These are phyloP conservation scores for Dryas octopetala DNA, from an alignment of 306 rosid species.

Conservation along the genomic window DNA sequence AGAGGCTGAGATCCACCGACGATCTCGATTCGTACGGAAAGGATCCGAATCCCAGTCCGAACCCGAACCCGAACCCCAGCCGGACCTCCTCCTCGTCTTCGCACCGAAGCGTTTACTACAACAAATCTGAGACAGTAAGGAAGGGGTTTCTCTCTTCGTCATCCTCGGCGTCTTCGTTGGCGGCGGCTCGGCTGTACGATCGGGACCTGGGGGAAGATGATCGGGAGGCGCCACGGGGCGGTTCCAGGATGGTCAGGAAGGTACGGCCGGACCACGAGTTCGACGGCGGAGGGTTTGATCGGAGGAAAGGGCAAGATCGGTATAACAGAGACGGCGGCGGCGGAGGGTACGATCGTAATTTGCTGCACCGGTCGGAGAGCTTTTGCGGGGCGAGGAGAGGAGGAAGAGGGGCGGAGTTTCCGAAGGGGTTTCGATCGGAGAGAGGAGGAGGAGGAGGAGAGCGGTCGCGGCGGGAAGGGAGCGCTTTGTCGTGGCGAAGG, in stretches of 20 bases:
- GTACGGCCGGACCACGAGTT: conserved; percentile 72
- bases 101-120: conserved; percentile 65
- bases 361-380: conserved; percentile 88
- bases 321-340: conserved; percentile 48
- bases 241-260: conserved; percentile 65
- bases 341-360: conserved; percentile 47
- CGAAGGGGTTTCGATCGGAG: conserved; percentile 95
- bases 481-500: conserved; percentile 90
- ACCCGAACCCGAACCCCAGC: conserved; percentile 40
- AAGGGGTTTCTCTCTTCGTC: conserved; percentile 61
- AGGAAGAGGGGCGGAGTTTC: conserved; percentile 64
- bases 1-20: conserved; percentile 88
- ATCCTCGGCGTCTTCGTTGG: conserved; percentile 32
- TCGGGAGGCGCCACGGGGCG: conserved; percentile 40
- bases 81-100: conserved; percentile 55
- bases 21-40: conserved; percentile 75
- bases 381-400: conserved; percentile 43
- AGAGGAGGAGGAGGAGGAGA: conserved; percentile 57
- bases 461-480: conserved; percentile 72
- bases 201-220: conserved; percentile 77
- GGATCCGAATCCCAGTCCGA: conserved; percentile 41
- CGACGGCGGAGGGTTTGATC: conserved; percentile 52
- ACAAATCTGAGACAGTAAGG: conserved; percentile 57
- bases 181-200: conserved; percentile 51
- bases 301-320: conserved; percentile 83